A percentile compares a stretch with the other conserved stretches of the same genome.
These are phyloP conservation scores for Fermentozyma sake DNA, from an alignment of 1,139 yeast genomes.

Conservation along the genomic window DNA sequence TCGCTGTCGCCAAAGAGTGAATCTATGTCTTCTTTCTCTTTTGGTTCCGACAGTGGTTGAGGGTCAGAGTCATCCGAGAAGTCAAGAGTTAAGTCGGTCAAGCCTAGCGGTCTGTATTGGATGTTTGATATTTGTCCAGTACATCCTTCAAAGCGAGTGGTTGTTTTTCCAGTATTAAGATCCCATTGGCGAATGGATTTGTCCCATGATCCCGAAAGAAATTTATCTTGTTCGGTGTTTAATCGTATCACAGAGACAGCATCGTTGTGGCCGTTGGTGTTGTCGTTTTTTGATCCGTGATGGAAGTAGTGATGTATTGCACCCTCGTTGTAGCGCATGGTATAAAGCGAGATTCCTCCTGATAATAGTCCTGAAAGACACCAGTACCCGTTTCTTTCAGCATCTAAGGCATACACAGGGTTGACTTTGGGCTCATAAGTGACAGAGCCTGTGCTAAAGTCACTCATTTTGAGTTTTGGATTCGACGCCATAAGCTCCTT, in stretches of 20 bases:
- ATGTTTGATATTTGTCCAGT: conserved; percentile 79
- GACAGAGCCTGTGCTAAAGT: conserved; percentile 37
- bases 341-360: conserved; percentile 86
- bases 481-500: conserved; percentile 34
- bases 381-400: conserved; percentile 81
- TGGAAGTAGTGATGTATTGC: conserved; percentile 69
- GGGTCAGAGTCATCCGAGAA: conserved; percentile 10
- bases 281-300: conserved; percentile 22
- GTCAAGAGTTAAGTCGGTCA: conserved; percentile 30
- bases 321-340: conserved; percentile 83
- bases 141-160: conserved; percentile 45
- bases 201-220: conserved; percentile 92
- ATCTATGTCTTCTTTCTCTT: conserved; percentile 54
- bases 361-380: conserved; percentile 73
- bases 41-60: conserved; percentile 3
- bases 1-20: conserved; percentile 81
- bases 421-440: conserved; percentile 65
- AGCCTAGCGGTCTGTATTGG: conserved; percentile 74
- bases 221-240: conserved; percentile 53
- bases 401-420: conserved; percentile 86
- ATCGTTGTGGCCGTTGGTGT: conserved; percentile 50
- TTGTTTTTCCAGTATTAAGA: conserved; percentile 62
- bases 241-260: conserved; percentile 72
- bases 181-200: conserved; percentile 80
- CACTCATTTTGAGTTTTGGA: conserved; percentile 42